Evolutionary conservation across 208 protist genomes (phyloP).

Genomic region (Trypanosoma vivax): DNA sequence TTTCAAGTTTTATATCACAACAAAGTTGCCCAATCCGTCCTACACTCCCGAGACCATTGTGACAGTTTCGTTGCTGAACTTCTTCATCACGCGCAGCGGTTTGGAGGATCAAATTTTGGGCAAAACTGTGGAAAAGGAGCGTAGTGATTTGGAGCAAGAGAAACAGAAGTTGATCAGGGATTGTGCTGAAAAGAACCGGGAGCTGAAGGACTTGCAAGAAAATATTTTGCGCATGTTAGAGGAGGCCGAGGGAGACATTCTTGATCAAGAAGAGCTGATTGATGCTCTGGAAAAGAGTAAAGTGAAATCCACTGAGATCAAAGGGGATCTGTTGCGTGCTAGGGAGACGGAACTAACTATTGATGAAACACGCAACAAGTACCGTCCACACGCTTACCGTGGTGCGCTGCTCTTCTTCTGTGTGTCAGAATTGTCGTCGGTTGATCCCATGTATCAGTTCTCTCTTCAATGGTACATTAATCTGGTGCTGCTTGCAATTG

Average conservation of each 20-base stretch:
- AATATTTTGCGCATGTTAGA: slow-evolving; percentile 94
- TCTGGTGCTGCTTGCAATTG: slow-evolving; percentile 88
- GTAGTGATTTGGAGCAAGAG: slow-evolving; percentile 94
- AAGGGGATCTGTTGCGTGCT: slow-evolving; percentile 89
- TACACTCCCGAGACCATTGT: slow-evolving; percentile 96
- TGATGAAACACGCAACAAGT: slow-evolving; percentile 94
- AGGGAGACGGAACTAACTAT: slow-evolving; percentile 93
- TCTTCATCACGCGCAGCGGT: slow-evolving; percentile 95
- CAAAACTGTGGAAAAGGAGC: slow-evolving; percentile 95
- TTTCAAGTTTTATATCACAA: slow-evolving; percentile 97
- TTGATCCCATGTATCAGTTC: slow-evolving; percentile 98
- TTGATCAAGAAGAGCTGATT: slow-evolving; percentile 97
- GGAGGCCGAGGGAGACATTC: slow-evolving; percentile 92
- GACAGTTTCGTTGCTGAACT: slow-evolving; percentile 97
- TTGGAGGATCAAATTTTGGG: slow-evolving; percentile 97
- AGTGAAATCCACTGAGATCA: slow-evolving; percentile 92
- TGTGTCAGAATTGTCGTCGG: slow-evolving; percentile 89
- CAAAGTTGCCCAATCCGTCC: slow-evolving; percentile 95
- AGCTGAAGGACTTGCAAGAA: slow-evolving; percentile 95
- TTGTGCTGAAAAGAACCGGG: slow-evolving; percentile 93
- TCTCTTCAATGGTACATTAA: slow-evolving; percentile 97
- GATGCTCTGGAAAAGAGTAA: slow-evolving; percentile 94
- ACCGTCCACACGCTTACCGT: slow-evolving; percentile 92
- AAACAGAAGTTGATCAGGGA: slow-evolving; percentile 93
- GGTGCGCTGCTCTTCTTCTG: slow-evolving; percentile 97